These are phyloP conservation scores for Chlorella sorokiniana DNA, from an alignment of 139 green algal species.

Conservation along the genomic window DNA sequence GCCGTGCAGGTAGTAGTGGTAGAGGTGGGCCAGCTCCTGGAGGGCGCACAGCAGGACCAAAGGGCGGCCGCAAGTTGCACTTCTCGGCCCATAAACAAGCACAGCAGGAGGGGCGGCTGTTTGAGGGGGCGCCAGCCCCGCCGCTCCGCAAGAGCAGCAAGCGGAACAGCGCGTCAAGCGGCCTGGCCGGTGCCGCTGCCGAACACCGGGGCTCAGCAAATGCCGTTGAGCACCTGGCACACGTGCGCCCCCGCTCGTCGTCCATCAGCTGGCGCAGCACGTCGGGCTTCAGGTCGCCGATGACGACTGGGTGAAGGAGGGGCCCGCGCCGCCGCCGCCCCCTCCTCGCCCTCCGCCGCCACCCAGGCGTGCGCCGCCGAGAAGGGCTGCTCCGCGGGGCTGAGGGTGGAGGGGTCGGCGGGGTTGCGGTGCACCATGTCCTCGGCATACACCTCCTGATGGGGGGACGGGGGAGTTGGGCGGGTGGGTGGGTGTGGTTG, in stretches of 20 bases:
- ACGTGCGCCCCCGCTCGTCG: constrained; percentile 33
- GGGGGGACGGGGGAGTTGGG: no score
- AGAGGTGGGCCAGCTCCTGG: constrained; percentile 78
- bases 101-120: no score
- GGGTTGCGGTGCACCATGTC: constrained; percentile 73
- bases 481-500: neutral
- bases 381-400: constrained; percentile 50
- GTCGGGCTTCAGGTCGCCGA: constrained; percentile 70
- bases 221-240: constrained; percentile 12
- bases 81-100: neutral
- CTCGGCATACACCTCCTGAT: constrained; percentile 76
- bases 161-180: no score
- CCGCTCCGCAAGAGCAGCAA: no score
- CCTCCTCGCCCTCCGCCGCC: constrained; percentile 29
- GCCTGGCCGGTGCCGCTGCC: no score
- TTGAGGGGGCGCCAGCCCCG: no score
- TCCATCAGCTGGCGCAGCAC: constrained; percentile 59
- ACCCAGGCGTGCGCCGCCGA: constrained; percentile 34
- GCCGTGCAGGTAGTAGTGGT: constrained; percentile 89
- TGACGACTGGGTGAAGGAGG: constrained; percentile 70
- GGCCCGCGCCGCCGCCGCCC: neutral
- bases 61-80: neutral
- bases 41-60: neutral
- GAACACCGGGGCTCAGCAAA: no score
- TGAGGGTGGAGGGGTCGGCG: constrained; percentile 56